Evolutionary conservation across 1,284 basidiomycete species (phyloP), one percentile per base, ranked within the genome.

Genomic region (Cryptococcus amylolentus): DNA sequence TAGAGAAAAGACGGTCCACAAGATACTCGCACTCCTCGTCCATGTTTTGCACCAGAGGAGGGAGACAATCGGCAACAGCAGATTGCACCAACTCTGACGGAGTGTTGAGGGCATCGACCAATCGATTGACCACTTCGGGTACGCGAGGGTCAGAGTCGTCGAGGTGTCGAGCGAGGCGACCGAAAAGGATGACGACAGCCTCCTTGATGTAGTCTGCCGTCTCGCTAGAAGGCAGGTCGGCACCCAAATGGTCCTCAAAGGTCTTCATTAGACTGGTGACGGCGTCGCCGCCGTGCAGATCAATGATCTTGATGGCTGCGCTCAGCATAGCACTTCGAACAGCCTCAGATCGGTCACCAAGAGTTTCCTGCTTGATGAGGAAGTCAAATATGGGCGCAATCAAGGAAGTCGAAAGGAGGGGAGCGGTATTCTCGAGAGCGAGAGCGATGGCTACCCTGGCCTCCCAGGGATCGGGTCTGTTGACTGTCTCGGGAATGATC

Each of bases 21-120:
- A 98, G 81, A 27, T 80, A 77, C 16, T 83, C 79, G n/a, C 87
- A 81, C 49, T 81, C 76, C 44, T 84, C 83, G 52, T 81, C 80
- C 81, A 91, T 88, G 43, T 86, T 79, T 41, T 82, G 83, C 42
- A 95, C 89, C 6, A 99, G 82, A 1, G 93, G 91, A 0, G 91
- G 88, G 9, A 98, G 81, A 79, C 90, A 93, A 60, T 98, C 96
- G 0, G 94, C 91, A 0, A 98, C 93, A 0, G 96, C 95, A 52
- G 91, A 88, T 74, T 98, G 95, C 0, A 99, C 96, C 65, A 95
- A 87, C 75, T 99, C 96, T 1, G 93, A 87, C 0, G 96, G 96
- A 0, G 94, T 98, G 77, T 89, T 89, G 61, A 98, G 81, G 1
- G 95, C 91, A 26, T 91, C 89, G 6, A 96, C 84, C 20, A 98